Evolutionary conservation across 306 rosid species (phyloP), one percentile per base, ranked within the genome.

Genomic region (Acacia crassicarpa): DNA sequence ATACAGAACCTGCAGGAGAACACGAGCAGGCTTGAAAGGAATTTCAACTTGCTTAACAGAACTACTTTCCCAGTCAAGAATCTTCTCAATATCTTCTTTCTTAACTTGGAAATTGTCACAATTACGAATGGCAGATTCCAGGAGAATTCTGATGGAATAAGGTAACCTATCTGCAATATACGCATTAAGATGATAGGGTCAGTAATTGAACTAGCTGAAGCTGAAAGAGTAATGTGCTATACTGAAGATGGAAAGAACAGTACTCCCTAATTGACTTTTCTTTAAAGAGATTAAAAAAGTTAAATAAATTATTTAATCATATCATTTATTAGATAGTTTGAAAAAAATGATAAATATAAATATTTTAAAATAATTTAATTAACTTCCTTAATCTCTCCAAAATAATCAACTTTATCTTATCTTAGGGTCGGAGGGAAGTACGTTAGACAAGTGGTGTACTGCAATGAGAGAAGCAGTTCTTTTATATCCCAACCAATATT

Each of bases 21-120:
- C 99, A 80, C 99, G 99, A 61, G 99, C 99, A 40, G 99, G 99
- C 91, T 96, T 96, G 87, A 96, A 96, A 49, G 99, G 99, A 84
- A 96, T 96, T 84, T 96, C 99, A 76, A 96, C 99, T 87, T 90
- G 99, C 86, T 92, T 96, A 2, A 80, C 89, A 53, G 88, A 82
- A 80, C 87, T 83, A 58, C 67, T 92, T 83, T 96, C 99, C 99
- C 99, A 96, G 80, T 96, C 98, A 81, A 92, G 56, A 83, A 96
- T 96, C 85, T 96, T 96, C 88, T 96, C 99, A 40, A 96, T 97
- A 82, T 96, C 99, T 79, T 87, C 95, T 82, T 93, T 96, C 25
- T 84, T 91, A 58, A 96, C 98, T 91, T 93, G 98, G 90, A 96
- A 96, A 79, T 90, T 90, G 89, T 96, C 99, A 69, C 99, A 96